phyloP scores from a whole-genome alignment of 805 yeast species.

The Debaryomyces castellii region DNA sequence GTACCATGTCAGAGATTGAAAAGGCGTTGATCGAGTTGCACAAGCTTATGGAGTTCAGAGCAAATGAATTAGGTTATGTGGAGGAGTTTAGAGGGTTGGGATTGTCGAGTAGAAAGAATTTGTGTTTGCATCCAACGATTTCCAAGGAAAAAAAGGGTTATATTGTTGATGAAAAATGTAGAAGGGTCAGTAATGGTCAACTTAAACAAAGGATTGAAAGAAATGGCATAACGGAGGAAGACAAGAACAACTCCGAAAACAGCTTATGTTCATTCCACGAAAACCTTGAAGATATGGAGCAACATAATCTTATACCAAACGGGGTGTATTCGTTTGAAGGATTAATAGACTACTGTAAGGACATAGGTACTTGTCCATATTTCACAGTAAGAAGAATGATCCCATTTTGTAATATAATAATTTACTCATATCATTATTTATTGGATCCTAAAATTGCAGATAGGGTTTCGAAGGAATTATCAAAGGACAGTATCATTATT shows the following conservation, averaged over 20 bases:
- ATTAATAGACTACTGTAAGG: conserved; percentile 72
- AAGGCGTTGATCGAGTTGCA: conserved; percentile 92
- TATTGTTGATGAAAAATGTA: conserved; percentile 93
- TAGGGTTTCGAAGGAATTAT: conserved; percentile 86
- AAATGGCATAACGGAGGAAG: conserved; percentile 50
- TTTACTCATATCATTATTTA: conserved; percentile 94
- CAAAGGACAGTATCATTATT: conserved; percentile 89
- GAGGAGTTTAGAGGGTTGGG: conserved; percentile 96
- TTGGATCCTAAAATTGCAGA: conserved; percentile 97
- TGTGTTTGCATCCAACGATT: conserved; percentile 87
- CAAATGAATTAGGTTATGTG: conserved; percentile 76
- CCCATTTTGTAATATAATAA: conserved; percentile 87
- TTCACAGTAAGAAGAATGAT: conserved; percentile 98
- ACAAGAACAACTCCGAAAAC: conserved; percentile 39
- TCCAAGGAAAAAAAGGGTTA: conserved; percentile 86
- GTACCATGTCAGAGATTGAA: conserved; percentile 99
- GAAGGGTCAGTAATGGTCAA: conserved; percentile 91
- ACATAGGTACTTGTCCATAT: conserved; percentile 87
- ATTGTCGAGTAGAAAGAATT: conserved; percentile 87
- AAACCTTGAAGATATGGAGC: conserved; percentile 80
- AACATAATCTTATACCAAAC: conserved; percentile 82
- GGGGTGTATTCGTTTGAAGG: conserved; percentile 96
- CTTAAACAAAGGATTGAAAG: conserved; percentile 62
- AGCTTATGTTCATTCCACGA: conserved; percentile 86
- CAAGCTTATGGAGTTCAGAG: conserved; percentile 81